phyloP scores from a whole-genome alignment of 306 rosid species.

The Trichosanthes truncata region DNA sequence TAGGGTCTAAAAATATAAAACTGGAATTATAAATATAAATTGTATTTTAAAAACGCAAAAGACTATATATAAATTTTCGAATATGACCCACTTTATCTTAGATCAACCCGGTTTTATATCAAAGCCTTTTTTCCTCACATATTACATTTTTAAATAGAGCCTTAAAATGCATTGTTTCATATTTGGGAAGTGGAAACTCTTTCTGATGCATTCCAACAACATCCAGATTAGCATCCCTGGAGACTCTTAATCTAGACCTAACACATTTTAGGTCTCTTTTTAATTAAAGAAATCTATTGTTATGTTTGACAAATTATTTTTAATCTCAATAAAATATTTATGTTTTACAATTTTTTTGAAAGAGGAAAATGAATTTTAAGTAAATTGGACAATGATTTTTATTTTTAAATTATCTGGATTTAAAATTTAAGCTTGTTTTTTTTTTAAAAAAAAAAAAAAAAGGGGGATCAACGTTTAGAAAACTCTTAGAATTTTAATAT shows the following conservation, averaged over 20 bases:
- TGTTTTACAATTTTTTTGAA: no score
- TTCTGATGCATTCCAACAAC: not conserved
- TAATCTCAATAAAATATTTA: not conserved
- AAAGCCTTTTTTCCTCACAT: not conserved
- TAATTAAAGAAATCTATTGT: not conserved
- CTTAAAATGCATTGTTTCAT: not conserved
- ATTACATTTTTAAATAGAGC: not conserved
- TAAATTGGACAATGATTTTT: no score
- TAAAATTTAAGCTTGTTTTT: no score
- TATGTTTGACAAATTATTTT: not conserved
- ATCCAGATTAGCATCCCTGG: not conserved
- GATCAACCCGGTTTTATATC: not conserved
- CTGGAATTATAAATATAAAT: no score
- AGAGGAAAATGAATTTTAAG: no score
- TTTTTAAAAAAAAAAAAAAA: no score
- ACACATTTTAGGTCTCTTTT: not conserved
- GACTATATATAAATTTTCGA: no score
- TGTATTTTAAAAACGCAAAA: no score
- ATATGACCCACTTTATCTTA: not conserved
- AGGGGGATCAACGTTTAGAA: no score
- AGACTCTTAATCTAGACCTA: not conserved
- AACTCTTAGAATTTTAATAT: no score
- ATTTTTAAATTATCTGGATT: no score
- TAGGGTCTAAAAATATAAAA: no score
- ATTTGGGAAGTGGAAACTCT: not conserved